Conservation (phyloP, 1,139 yeast genomes). For the Yarrowia galli region DNA sequence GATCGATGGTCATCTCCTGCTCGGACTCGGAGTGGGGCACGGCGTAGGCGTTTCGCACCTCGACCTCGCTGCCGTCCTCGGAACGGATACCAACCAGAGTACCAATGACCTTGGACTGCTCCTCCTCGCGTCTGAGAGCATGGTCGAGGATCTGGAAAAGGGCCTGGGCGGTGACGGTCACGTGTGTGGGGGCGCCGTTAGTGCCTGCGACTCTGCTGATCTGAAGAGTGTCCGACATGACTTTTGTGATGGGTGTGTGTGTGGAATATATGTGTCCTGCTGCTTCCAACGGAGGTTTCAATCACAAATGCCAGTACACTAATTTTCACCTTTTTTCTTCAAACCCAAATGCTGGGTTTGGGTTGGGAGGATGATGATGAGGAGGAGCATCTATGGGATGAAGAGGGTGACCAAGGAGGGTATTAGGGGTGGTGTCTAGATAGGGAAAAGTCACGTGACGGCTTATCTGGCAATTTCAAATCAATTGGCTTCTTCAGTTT, state of each 20-base stretch:
- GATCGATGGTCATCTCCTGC: constrained; percentile 74
- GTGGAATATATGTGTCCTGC: constrained; percentile 9
- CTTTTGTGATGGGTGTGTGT: not conserved
- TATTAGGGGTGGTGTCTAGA: no score
- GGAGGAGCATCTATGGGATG: no score
- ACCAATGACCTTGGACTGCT: constrained; percentile 74
- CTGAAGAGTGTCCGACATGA: constrained; percentile 37
- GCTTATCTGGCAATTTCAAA: not conserved
- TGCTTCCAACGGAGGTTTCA: constrained; percentile 16
- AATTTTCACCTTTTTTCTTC: constrained; percentile 36
- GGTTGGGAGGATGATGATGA: constrained; percentile 3
- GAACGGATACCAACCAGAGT: constrained; percentile 82
- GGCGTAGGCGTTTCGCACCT: constrained; percentile 77
- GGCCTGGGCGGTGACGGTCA: constrained; percentile 52
- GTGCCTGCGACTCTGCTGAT: constrained; percentile 37
- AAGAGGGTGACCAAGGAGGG: not conserved
- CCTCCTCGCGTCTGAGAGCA: constrained; percentile 56
- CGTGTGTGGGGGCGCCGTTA: constrained; percentile 36
- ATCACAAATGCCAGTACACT: constrained; percentile 13
- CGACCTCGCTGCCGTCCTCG: constrained; percentile 83
- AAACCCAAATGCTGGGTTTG: constrained; percentile 30
- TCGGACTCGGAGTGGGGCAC: constrained; percentile 86
- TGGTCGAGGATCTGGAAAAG: constrained; percentile 73
- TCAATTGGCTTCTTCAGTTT: not conserved
- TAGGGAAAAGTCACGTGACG: not conserved